A percentile compares a stretch with the other conserved stretches of the same genome.
Evolutionary conservation across 23 red algal species (phyloP).

Genomic region (Porphyridium purpureum): DNA sequence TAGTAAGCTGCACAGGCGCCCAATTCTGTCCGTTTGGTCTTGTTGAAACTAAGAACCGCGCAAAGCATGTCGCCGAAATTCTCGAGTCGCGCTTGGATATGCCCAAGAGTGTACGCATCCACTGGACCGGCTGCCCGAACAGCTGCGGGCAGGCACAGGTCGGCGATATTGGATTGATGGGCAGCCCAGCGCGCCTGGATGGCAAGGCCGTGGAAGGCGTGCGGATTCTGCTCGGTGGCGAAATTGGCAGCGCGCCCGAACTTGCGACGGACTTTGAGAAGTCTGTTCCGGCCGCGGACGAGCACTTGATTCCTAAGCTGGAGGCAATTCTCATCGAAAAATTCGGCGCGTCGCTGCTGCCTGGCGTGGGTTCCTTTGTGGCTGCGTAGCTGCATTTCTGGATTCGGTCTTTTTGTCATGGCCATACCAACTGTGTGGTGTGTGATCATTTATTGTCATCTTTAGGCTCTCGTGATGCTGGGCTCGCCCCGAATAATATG

Average conservation of each 20-base stretch:
- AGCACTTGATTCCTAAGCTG: slow-evolving; percentile 32
- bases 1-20: slow-evolving; percentile 73
- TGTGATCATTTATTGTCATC: no score
- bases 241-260: slow-evolving; percentile 35
- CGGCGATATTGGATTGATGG: slow-evolving; percentile 87
- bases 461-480: no score
- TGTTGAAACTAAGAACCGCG: slow-evolving; percentile 77
- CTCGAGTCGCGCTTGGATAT: slow-evolving; percentile 40
- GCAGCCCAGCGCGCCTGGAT: slow-evolving; percentile 28
- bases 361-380: no score
- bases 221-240: slow-evolving; percentile 46
- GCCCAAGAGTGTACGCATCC: slow-evolving; percentile 33
- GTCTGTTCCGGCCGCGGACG: slow-evolving; percentile 22
- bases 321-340: slow-evolving; percentile 24
- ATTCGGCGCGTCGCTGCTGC: no score
- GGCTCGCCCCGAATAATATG: no score
- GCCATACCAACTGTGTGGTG: no score
- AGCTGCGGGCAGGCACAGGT: slow-evolving; percentile 84
- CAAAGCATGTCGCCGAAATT: slow-evolving; percentile 24
- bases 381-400: no score
- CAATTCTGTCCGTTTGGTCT: slow-evolving; percentile 65
- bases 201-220: slow-evolving; percentile 78
- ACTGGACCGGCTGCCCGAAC: slow-evolving; percentile 85
- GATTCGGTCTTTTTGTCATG: no score
- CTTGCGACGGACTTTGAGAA: slow-evolving; percentile 18